A percentile compares a stretch with the other conserved stretches of the same genome.
phyloP scores from a whole-genome alignment of 192 early-diverging fungal species.

The Oehlia diaphana region DNA sequence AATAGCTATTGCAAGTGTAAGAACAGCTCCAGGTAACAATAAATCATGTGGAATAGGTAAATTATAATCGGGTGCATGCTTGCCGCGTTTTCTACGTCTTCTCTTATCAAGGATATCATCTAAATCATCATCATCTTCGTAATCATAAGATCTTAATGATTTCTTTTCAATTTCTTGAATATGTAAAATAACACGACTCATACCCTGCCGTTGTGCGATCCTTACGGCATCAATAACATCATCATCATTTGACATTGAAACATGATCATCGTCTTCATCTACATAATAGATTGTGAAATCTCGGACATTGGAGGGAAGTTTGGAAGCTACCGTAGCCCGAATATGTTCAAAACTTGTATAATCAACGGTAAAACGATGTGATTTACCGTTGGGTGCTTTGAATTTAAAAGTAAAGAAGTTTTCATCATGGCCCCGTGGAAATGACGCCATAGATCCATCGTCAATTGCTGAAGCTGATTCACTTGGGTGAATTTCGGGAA shows the following conservation, averaged over 20 bases:
- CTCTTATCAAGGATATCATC: not conserved
- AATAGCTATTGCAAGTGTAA: conserved; percentile 53
- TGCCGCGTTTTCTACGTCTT: conserved; percentile 1
- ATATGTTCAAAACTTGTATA: conserved; percentile 53
- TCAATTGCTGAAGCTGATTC: conserved; percentile 56
- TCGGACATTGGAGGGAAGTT: conserved; percentile 46
- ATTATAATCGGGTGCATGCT: conserved; percentile 38
- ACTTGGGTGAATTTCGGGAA: conserved; percentile 59
- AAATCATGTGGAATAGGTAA: conserved; percentile 44
- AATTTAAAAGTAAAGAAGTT: conserved; percentile 73
- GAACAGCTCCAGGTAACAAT: conserved; percentile 55
- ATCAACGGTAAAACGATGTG: conserved; percentile 71
- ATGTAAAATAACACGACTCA: conserved; percentile 73
- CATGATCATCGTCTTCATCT: conserved; percentile 90
- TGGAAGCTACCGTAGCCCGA: conserved; percentile 56
- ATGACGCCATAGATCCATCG: conserved; percentile 41
- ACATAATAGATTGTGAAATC: conserved; percentile 71
- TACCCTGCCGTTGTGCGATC: conserved; percentile 76
- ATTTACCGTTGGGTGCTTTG: conserved; percentile 68
- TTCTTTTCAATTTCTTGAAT: conserved; percentile 41
- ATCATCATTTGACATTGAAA: conserved; percentile 72
- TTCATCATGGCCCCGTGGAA: conserved; percentile 42
- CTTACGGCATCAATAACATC: conserved; percentile 85
- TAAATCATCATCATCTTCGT: conserved; percentile 13
- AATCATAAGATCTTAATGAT: not conserved